These are phyloP conservation scores for Coffea canephora DNA, from an alignment of 257 asterid species.

Conservation along the genomic window DNA sequence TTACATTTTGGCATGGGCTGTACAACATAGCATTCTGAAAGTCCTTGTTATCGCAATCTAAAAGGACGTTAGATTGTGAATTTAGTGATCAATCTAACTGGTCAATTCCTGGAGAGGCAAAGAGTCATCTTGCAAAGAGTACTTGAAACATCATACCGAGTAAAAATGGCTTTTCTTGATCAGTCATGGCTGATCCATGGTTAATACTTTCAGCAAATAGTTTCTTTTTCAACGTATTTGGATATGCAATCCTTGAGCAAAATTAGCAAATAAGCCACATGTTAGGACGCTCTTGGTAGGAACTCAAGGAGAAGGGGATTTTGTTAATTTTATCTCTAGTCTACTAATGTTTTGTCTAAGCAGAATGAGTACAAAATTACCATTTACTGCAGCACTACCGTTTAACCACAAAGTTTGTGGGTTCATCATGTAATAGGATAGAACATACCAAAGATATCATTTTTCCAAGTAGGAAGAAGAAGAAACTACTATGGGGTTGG, in stretches of 20 bases:
- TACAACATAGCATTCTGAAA: neutral
- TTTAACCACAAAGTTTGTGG: neutral
- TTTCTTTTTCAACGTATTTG: neutral
- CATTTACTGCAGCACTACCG: neutral
- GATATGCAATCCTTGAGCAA: too few relatives aligned
- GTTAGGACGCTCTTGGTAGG: neutral
- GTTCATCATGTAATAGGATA: neutral
- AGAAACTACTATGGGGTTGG: neutral
- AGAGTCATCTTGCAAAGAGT: neutral
- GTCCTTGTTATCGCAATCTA: neutral
- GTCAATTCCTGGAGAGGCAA: neutral
- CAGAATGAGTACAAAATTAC: neutral
- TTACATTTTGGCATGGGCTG: neutral
- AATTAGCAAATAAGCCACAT: neutral
- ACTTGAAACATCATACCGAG: neutral
- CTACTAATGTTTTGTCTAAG: neutral
- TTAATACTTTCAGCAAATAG: neutral
- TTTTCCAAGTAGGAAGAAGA: neutral
- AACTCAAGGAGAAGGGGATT: neutral
- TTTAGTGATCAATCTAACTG: too few relatives aligned
- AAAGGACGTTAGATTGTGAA: neutral
- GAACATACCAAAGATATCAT: neutral
- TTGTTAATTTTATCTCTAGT: neutral
- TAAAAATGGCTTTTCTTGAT: neutral
- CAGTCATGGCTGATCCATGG: neutral